Conservation (phyloP, 805 yeast genomes). For the Torulaspora franciscae region DNA sequence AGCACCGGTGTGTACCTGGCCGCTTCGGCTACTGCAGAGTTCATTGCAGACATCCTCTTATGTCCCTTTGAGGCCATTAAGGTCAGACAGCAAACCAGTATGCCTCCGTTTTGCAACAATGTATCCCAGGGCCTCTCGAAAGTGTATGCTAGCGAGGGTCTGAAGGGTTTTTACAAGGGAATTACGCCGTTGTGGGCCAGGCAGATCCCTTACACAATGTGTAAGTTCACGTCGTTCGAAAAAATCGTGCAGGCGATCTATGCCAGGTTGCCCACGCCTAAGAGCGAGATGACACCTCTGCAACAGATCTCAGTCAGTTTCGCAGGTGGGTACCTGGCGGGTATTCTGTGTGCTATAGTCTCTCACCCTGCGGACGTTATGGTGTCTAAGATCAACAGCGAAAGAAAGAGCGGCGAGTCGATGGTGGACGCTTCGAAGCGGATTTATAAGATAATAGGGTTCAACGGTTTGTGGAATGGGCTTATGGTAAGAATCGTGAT, state of each 20-base stretch:
- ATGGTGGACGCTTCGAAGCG: constrained; percentile 62
- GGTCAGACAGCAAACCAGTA: constrained; percentile 87
- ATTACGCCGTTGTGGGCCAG: constrained; percentile 90
- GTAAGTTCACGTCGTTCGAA: constrained; percentile 92
- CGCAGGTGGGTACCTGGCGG: constrained; percentile 94
- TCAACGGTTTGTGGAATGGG: constrained; percentile 91
- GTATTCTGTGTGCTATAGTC: constrained; percentile 91
- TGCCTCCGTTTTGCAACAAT: constrained; percentile 73
- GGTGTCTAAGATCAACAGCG: constrained; percentile 85
- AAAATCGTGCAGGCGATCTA: constrained; percentile 81
- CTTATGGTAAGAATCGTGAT: constrained; percentile 88
- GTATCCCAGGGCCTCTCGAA: constrained; percentile 63
- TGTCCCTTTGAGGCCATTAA: constrained; percentile 96
- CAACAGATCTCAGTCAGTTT: constrained; percentile 94
- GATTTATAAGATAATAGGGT: constrained; percentile 81
- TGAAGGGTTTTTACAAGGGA: constrained; percentile 79
- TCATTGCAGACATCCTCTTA: constrained; percentile 80
- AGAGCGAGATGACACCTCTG: constrained; percentile 59
- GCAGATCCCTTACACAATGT: constrained; percentile 99
- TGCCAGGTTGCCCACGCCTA: constrained; percentile 63
- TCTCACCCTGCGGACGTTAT: constrained; percentile 99
- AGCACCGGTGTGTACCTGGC: constrained; percentile 71
- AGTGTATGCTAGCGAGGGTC: constrained; percentile 63
- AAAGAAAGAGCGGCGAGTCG: constrained; percentile 60
- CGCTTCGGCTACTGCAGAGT: constrained; percentile 92